phyloP scores from a whole-genome alignment of 176 grass and related monocot species.

The Musa troglodytarum region DNA sequence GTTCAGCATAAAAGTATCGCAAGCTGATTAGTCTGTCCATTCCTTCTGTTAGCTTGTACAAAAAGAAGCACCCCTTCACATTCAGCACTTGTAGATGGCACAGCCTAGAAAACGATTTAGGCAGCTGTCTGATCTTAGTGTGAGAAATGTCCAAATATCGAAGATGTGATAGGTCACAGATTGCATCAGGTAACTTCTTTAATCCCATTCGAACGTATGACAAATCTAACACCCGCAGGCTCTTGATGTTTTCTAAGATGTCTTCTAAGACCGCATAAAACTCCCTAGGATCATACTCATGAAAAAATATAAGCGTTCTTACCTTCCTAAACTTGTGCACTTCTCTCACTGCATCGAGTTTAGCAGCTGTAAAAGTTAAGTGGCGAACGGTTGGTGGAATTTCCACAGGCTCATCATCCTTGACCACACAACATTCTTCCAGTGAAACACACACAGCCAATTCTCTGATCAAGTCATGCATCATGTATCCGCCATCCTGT shows the following conservation, averaged over 20 bases:
- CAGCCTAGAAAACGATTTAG: conserved; percentile 8
- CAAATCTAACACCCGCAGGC: conserved; percentile 26
- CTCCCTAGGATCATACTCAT: neutral
- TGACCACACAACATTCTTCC: conserved; percentile 12
- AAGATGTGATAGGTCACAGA: conserved; percentile 18
- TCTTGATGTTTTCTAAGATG: neutral
- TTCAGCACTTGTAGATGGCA: conserved; percentile 34
- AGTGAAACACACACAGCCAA: conserved; percentile 7
- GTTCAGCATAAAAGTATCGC: conserved; percentile 25
- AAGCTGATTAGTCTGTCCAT: conserved; percentile 26
- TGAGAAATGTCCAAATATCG: conserved; percentile 16
- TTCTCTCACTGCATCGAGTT: neutral
- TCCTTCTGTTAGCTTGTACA: conserved; percentile 5
- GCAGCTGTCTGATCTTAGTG: conserved; percentile 11
- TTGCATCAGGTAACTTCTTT: neutral
- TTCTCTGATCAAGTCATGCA: conserved; percentile 14
- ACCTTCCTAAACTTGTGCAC: neutral
- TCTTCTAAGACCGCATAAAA: neutral
- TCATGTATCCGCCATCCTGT: conserved; percentile 1
- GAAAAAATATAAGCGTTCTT: conserved; percentile 1
- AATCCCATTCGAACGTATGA: conserved; percentile 11
- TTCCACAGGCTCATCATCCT: neutral
- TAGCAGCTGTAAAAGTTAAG: neutral
- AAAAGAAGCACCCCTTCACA: conserved; percentile 2
- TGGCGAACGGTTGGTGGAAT: conserved; percentile 1